Base-by-base conservation (phyloP, 2,329 filamentous ascomycete species). In the Metarhizium guizhouense region DNA sequence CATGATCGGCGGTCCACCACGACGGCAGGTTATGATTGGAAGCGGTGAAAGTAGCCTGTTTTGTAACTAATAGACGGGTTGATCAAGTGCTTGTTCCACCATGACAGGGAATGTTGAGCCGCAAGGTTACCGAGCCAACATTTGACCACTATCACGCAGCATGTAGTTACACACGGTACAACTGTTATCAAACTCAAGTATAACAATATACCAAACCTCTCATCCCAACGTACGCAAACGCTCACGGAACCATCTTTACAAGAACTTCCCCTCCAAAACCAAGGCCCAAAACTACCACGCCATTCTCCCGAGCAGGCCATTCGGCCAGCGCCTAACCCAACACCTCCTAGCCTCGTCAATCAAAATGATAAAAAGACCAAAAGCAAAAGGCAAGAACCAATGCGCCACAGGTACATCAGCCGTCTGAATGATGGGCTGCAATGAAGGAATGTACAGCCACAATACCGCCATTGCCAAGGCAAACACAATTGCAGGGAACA, bases 341-440 rank as follows among this genome's bases (percentile, higher is more conserved):
- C 73, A 85, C 67, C 90, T 89, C 58, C 87, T 77, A 11, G 63
- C 72, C 70, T 90, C 87, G 64, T 91, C 87, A 18, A 88, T 65
- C 10, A 83, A 63, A 52, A 90, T 65, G 42, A 88, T 75, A 0
- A 58, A 63, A 25, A 61, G 48, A 0, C 88, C 88, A 68, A 91
- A 90, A 0, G 83, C 79, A 66, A 87, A 83, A 0, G 88, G 88
- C 52, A 93, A 65, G 67, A 93, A 91, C 81, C 85, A 93, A 64
- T 91, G 76, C 68, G 87, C 87, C 0, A 84, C 82, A 0, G 87
- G 86, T 0, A 92, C 83, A 0, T 71, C 65, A 0, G 81, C 77
- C 0, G 86, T 90, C 18, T 70, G 78, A 2, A 90, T 71, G 1
- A 81, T 76, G 1, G 67, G 64, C 66, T 89, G 85, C 34, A 92